phyloP scores from a whole-genome alignment of 1,284 basidiomycete genomes.

The Tilletiaria anomala region DNA sequence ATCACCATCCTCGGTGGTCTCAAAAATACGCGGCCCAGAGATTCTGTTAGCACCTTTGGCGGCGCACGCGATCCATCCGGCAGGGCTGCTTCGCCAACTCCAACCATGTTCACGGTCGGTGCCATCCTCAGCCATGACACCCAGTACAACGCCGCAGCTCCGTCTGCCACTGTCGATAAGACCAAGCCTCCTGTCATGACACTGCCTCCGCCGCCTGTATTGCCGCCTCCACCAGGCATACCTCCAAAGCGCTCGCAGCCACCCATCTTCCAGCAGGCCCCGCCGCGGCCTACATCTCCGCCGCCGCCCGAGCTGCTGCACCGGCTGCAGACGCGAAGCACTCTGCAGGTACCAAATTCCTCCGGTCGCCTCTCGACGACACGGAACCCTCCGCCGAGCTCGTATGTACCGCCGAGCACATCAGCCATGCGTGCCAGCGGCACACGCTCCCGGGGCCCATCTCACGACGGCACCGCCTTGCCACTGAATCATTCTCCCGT shows the following conservation, averaged over 20 bases:
- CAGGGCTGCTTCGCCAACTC: conserved; percentile 10
- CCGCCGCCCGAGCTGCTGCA: conserved; percentile 16
- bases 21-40: conserved; percentile 8
- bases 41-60: conserved; percentile 21
- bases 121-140: conserved; percentile 7
- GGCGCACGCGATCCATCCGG: conserved; percentile 9
- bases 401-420: neutral
- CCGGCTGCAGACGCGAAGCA: conserved; percentile 7
- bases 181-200: conserved; percentile 23
- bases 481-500: neutral
- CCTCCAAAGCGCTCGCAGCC: conserved; percentile 7
- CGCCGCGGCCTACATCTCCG: conserved; percentile 20
- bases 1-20: conserved; percentile 14
- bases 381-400: too few species aligned
- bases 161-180: conserved; percentile 10
- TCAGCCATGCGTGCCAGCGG: neutral
- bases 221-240: conserved; percentile 20
- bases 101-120: conserved; percentile 15
- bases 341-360: conserved; percentile 4
- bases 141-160: neutral
- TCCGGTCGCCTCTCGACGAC: too few species aligned
- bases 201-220: conserved; percentile 22
- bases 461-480: neutral
- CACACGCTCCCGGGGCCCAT: neutral
- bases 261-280: conserved; percentile 4